Conservation (phyloP, 352 stramenopile species). For the Pythium plurisporium region DNA sequence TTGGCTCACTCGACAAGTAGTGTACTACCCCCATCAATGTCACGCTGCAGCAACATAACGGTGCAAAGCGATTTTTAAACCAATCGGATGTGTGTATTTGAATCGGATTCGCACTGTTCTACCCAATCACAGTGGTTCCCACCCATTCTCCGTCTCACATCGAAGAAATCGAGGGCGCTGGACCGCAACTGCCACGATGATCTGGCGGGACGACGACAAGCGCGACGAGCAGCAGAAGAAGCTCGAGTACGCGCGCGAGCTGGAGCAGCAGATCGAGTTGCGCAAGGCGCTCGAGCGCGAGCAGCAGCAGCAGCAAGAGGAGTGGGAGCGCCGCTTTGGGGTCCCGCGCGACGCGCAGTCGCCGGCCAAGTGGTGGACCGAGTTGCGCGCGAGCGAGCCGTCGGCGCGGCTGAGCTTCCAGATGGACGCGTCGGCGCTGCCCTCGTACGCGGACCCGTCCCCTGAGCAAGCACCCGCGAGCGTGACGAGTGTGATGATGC, state of each 20-base stretch:
- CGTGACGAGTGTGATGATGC: conserved; percentile 12
- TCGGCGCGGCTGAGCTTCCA: conserved; percentile 15
- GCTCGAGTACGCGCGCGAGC: conserved; percentile 57
- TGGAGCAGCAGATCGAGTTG: conserved; percentile 68
- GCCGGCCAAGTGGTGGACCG: conserved; percentile 66
- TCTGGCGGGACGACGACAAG: conserved; percentile 51
- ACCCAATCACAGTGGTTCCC: conserved; percentile 41
- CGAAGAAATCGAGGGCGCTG: too few relatives aligned
- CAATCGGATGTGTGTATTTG: conserved; percentile 5
- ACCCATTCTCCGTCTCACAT: conserved; percentile 22
- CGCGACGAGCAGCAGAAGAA: conserved; percentile 50
- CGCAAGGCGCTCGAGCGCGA: conserved; percentile 42
- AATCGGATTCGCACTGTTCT: conserved; percentile 1
- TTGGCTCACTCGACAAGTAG: conserved; percentile 24
- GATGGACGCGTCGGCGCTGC: conserved; percentile 15
- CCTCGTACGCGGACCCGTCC: background rate
- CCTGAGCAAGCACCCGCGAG: conserved; percentile 24
- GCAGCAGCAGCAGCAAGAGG: conserved; percentile 46
- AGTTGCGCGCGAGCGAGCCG: conserved; percentile 37
- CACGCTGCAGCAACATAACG: background rate
- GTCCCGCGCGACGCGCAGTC: conserved; percentile 38
- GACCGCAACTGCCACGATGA: conserved; percentile 20
- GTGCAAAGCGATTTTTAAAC: conserved; percentile 9
- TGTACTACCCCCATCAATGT: background rate
- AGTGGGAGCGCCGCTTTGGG: conserved; percentile 49